Base-by-base conservation (phyloP, 768 basidiomycete genomes). In the Rossbeevera mucosa region DNA sequence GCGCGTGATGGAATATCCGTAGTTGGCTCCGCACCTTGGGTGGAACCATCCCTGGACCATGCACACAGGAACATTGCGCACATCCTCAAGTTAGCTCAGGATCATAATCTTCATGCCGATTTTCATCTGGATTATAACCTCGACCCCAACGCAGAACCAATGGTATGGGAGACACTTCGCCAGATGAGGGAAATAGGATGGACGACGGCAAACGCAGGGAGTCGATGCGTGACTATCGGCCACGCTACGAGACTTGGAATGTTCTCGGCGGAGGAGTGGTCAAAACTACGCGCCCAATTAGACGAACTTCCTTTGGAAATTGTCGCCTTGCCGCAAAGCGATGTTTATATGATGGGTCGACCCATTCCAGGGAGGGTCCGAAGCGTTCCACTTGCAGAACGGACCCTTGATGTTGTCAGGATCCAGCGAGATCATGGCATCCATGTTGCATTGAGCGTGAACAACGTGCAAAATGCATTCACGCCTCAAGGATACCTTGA, bases 71-170 rank as follows among this genome's bases (percentile, higher is more conserved):
- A 85, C 61, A 79, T 85, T 28, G 65, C 64, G 21, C 73, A 78
- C 55, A 66, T 84, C 43, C 70, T 85, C 62, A 69, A 77, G 30
- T 69, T 80, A 47, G 79, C 80, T 9, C 58, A 65, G 44, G 44
- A 42, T 30, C 8, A 51, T 33, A n/a, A 40, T 18, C 65, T 77
- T 20, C 76, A 80, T 55, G 73, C 76, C 40, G 84, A 85, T 62
- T 85, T 85, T 61, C 84, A 86, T 65, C 75, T 86, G 26, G 83
- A 85, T 68, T 85, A 82, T 66, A 84, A 80, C 69, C 71, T 86
- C 44, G 77, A 84, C 63, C 66, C 72, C 14, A 61, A 62, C 26
- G 62, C 72, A 44, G 74, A 80, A 55, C 80, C 80, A 28, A 76
- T 85, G 55, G 76, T 83, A 21, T 78, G 79, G 69, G 73, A 78